Conservation (phyloP, 257 asterid genomes). For the Dorcoceras hygrometricum region DNA sequence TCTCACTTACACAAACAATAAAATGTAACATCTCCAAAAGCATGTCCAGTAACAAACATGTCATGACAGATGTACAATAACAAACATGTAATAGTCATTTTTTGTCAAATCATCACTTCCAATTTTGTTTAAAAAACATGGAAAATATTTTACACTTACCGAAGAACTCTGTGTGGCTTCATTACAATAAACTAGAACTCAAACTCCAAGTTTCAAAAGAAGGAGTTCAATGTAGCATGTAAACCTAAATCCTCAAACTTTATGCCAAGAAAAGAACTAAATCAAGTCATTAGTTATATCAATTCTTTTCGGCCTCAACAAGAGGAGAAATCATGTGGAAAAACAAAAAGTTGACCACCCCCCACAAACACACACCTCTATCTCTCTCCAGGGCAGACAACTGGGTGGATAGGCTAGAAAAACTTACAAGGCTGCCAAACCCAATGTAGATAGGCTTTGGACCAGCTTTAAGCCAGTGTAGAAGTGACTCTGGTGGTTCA, state of each 20-base stretch:
- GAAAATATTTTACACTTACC: too few relatives aligned
- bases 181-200: constrained; percentile 4
- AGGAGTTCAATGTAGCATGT: not conserved
- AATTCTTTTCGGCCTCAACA: not conserved
- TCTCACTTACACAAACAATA: not conserved
- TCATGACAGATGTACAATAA: too few relatives aligned
- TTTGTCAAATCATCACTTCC: too few relatives aligned
- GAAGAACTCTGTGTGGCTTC: too few relatives aligned
- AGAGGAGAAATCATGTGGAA: not conserved
- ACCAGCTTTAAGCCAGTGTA: constrained; percentile 67
- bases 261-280: not conserved
- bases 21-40: not conserved
- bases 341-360: too few relatives aligned
- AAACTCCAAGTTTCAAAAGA: not conserved
- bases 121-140: too few relatives aligned
- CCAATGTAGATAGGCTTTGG: constrained; percentile 39
- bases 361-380: too few relatives aligned
- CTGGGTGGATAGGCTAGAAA: constrained; percentile 16
- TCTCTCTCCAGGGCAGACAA: not conserved
- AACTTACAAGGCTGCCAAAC: constrained; percentile 37
- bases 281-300: not conserved
- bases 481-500: constrained; percentile 80
- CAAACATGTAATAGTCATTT: too few relatives aligned
- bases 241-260: not conserved
- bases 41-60: too few relatives aligned